Conservation (phyloP, 192 early-diverging fungal genomes). For the Umbelopsis sp. region DNA sequence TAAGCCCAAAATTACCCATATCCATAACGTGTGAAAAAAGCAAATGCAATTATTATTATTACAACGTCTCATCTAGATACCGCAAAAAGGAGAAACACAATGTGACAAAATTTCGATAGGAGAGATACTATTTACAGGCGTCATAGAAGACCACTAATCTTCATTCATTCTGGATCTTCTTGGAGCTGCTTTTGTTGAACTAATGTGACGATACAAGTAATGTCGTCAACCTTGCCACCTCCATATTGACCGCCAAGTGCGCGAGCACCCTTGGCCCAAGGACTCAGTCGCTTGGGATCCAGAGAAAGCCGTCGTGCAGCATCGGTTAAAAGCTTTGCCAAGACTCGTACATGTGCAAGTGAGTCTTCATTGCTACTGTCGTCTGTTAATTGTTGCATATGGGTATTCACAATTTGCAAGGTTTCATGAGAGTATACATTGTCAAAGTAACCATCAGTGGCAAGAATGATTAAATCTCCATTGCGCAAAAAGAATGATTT, state of each 20-base stretch:
- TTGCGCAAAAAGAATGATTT: slow-evolving; percentile 53
- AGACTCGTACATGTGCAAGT: slow-evolving; percentile 40
- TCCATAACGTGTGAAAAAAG: too few relatives aligned
- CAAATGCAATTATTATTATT: not conserved
- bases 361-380: slow-evolving; percentile 35
- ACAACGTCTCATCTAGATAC: not conserved
- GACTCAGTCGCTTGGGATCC: slow-evolving; percentile 51
- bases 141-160: too few relatives aligned
- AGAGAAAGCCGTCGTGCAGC: slow-evolving; percentile 50
- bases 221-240: slow-evolving; percentile 63
- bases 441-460: slow-evolving; percentile 64
- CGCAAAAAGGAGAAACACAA: not conserved
- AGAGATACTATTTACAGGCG: not conserved
- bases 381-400: slow-evolving; percentile 19
- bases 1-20: too few relatives aligned
- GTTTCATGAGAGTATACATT: slow-evolving; percentile 62
- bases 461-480: slow-evolving; percentile 59
- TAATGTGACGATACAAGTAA: slow-evolving; percentile 56
- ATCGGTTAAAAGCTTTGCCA: slow-evolving; percentile 53
- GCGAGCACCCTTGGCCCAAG: slow-evolving; percentile 52
- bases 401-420: slow-evolving; percentile 48
- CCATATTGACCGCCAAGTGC: slow-evolving; percentile 44
- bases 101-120: not conserved
- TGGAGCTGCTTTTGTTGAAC: slow-evolving; percentile 23
- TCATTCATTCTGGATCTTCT: too few relatives aligned